Evolutionary conservation across 371 early-diverging fungal species (phyloP), one percentile per base, ranked within the genome.

Genomic region (Mucor mucedo): DNA sequence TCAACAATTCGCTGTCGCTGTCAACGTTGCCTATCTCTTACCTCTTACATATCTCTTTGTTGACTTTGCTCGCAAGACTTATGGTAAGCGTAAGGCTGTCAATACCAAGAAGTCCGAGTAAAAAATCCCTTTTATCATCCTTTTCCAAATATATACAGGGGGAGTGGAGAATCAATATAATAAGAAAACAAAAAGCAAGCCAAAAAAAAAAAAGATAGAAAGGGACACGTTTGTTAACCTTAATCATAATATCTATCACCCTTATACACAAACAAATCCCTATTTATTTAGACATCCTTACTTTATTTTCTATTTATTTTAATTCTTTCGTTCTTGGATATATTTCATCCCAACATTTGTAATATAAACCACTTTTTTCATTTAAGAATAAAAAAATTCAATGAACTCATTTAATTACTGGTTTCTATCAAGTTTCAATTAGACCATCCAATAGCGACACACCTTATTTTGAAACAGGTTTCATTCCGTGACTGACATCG

Each of bases 1-100:
- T 29, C 83, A 88, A 55, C 79, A 82, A 49, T 80, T 87, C 62
- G 91, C 92, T 66, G 84, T 90, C 50, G 82, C 78, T 68, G 72
- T 90, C 63, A 91, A 91, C 58, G 77, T 92, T 53, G 83, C 80
- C 28, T 95, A 95, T 65, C 79, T 95, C 33, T 83, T 90, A 63
- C 94, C 95, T 27, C 80, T 95, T 30, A 89, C 88, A 52, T 88
- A 86, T 55, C 81, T 93, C 45, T 94, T 94, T 65, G 83, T 88
- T 21, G 87, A 90, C 52, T 94, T 93, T 77, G 88, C 90, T 49
- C 83, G 79, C 69, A 77, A 72, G 53, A 91, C 91, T 5, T 92
- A 92, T 72, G 73, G 79, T 60, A 77, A 73, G 50, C 68, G 75
- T 21, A 75, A 80, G 71, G 60, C 67, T 27, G 69, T 65, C 47